Percentiles rank a stretch among this genome's conserved stretches.
Conservation (phyloP, 2,329 filamentous ascomycete genomes). For the Alternaria sp. region DNA sequence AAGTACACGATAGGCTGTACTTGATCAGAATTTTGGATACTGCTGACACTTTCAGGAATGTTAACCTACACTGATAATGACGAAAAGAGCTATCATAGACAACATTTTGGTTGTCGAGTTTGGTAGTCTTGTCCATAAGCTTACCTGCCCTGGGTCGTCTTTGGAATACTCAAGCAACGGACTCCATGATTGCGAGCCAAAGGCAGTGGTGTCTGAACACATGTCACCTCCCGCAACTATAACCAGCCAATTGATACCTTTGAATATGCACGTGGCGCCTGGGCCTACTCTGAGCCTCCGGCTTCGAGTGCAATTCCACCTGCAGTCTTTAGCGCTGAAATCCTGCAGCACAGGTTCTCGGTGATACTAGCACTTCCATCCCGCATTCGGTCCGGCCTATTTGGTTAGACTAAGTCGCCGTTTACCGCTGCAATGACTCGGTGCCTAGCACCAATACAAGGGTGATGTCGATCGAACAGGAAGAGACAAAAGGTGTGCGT, state of each 20-base stretch:
- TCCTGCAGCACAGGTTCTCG: neutral
- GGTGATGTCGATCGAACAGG: neutral
- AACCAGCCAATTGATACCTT: neutral
- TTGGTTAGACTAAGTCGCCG: neutral
- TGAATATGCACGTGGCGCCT: neutral
- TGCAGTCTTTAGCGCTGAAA: neutral
- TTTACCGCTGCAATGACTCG: neutral
- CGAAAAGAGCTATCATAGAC: neutral
- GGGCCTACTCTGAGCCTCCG: neutral
- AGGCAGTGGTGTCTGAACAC: neutral
- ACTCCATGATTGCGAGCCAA: neutral
- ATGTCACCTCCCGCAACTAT: neutral
- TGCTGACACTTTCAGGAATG: neutral
- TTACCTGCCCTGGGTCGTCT: neutral
- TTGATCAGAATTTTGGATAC: neutral
- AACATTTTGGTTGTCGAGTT: neutral
- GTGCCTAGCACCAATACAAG: neutral
- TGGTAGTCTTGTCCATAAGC: neutral
- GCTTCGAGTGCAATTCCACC: neutral
- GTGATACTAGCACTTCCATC: neutral
- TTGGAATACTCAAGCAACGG: neutral
- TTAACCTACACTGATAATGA: neutral
- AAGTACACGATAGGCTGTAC: conserved; percentile 1
- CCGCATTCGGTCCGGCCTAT: conserved; percentile 6
- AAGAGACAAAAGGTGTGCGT: neutral